Conservation (phyloP, 176 grass and related monocot genomes). For the Rhynchospora pubera region DNA sequence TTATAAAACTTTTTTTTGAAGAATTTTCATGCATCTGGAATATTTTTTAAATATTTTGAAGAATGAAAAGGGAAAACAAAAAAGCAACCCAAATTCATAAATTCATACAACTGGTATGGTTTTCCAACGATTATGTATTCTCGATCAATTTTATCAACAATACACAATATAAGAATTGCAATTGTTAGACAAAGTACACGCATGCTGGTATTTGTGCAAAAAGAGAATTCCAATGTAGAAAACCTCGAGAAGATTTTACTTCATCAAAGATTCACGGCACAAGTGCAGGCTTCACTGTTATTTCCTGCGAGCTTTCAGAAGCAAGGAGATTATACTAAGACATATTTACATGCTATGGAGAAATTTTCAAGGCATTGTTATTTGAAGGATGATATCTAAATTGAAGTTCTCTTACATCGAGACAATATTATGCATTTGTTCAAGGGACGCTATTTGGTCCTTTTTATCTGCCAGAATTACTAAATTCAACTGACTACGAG, state of each 20-base stretch:
- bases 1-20: background rate
- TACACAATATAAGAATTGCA: background rate
- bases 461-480: background rate
- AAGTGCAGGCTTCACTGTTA: background rate
- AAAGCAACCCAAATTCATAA: background rate
- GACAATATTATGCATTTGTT: background rate
- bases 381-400: background rate
- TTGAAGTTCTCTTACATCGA: background rate
- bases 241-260: background rate
- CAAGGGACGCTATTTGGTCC: background rate
- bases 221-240: background rate
- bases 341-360: background rate
- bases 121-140: background rate
- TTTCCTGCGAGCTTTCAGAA: background rate
- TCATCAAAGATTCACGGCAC: background rate
- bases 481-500: background rate
- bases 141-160: slow-evolving; percentile 4
- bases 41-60: background rate
- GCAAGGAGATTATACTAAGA: background rate
- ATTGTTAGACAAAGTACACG: background rate
- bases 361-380: background rate
- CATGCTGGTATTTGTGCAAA: background rate
- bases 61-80: background rate
- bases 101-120: background rate
- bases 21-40: background rate